These are phyloP conservation scores for Mortierella sp. DNA, from an alignment of 371 early-diverging fungal species.

Conservation along the genomic window DNA sequence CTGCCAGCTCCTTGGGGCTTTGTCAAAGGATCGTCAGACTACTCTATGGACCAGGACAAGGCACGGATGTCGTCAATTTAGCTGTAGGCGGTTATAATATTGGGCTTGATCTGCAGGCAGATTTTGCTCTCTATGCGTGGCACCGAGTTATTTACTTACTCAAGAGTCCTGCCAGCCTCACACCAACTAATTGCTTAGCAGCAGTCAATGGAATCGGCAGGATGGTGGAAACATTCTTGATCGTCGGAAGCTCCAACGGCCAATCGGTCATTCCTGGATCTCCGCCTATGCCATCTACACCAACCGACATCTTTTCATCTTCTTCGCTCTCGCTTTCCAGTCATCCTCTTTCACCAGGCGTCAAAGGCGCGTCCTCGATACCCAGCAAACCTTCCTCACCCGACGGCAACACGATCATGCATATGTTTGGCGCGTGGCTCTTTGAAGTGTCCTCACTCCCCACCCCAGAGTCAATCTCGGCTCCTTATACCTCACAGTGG, in stretches of 20 bases:
- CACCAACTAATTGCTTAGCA: constrained; percentile 73
- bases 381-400: constrained; percentile 56
- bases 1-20: constrained; percentile 67
- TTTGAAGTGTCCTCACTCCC: constrained; percentile 70
- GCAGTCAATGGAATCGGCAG: constrained; percentile 77
- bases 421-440: constrained; percentile 84
- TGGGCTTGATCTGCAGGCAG: constrained; percentile 71
- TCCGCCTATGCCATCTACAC: constrained; percentile 38
- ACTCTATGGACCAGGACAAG: constrained; percentile 73
- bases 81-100: constrained; percentile 69
- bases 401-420: constrained; percentile 83
- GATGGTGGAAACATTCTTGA: constrained; percentile 72
- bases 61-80: constrained; percentile 65
- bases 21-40: constrained; percentile 72
- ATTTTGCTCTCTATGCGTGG: constrained; percentile 82
- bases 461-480: constrained; percentile 43
- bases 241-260: constrained; percentile 52
- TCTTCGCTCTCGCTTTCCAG: constrained; percentile 27
- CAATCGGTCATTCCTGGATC: constrained; percentile 45
- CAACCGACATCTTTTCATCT: constrained; percentile 49
- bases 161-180: constrained; percentile 72
- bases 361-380: constrained; percentile 17
- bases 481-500: constrained; percentile 31
- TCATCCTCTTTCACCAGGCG: constrained; percentile 9
- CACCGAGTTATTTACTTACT: constrained; percentile 76